Evolutionary conservation across 768 basidiomycete species (phyloP).

Genomic region (Suillus subaureus): DNA sequence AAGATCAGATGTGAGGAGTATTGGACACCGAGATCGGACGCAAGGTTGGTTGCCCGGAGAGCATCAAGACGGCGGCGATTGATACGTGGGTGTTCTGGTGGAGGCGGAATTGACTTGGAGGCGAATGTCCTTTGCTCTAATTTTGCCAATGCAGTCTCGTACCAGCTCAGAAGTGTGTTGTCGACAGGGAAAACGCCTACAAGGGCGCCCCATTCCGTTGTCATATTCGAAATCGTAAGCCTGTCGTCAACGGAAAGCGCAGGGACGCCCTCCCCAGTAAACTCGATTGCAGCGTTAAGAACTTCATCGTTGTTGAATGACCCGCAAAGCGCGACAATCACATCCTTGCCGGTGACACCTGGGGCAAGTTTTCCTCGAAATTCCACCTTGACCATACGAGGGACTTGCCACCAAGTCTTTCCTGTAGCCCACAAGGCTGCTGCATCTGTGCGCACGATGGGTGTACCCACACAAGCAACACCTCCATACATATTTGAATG

Average conservation of each 20-base stretch:
- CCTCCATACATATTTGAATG: constrained; percentile 99
- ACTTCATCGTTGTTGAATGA: constrained; percentile 97
- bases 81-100: constrained; percentile 84
- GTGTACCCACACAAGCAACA: constrained; percentile 95
- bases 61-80: constrained; percentile 71
- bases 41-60: constrained; percentile 53
- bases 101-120: constrained; percentile 59
- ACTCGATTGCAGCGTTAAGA: constrained; percentile 95
- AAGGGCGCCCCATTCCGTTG: constrained; percentile 98
- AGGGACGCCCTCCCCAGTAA: constrained; percentile 85
- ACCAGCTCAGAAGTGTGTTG: constrained; percentile 81
- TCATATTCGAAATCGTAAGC: constrained; percentile 99
- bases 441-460: constrained; percentile 94
- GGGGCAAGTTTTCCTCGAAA: constrained; percentile 77
- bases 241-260: constrained; percentile 87
- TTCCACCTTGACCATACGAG: constrained; percentile 94
- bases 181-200: constrained; percentile 96
- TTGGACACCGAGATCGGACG: constrained; percentile 74
- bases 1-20: constrained; percentile 90
- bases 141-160: constrained; percentile 70
- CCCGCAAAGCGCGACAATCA: constrained; percentile 95
- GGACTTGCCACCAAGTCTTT: constrained; percentile 99
- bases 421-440: constrained; percentile 98
- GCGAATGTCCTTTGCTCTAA: constrained; percentile 79
- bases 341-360: constrained; percentile 97